Percentiles rank a stretch among this genome's conserved stretches.
Conservation (phyloP, 2,329 filamentous ascomycete genomes). For the Myriosclerotinia duriaeana region DNA sequence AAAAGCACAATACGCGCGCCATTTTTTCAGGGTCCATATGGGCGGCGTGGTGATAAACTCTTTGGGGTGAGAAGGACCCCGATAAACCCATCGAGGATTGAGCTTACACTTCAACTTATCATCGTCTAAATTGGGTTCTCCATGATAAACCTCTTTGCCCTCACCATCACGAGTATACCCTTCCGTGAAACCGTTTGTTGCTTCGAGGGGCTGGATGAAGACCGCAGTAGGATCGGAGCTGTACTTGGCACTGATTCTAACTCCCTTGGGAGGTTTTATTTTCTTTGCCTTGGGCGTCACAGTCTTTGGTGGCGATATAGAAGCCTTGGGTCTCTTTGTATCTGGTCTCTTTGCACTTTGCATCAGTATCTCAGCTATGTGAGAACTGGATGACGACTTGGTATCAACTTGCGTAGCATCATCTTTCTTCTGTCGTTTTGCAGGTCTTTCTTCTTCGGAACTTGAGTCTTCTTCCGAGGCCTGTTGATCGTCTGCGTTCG, state of each 20-base stretch:
- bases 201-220: neutral
- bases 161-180: neutral
- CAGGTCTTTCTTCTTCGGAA: too few relatives aligned
- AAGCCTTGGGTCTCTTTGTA: too few relatives aligned
- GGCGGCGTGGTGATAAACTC: too few relatives aligned
- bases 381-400: too few relatives aligned
- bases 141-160: neutral
- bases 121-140: neutral
- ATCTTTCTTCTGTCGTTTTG: too few relatives aligned
- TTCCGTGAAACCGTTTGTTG: neutral
- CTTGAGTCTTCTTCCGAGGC: too few relatives aligned
- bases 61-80: too few relatives aligned
- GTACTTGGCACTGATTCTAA: neutral
- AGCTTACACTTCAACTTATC: too few relatives aligned
- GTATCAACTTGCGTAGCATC: too few relatives aligned
- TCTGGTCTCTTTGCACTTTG: too few relatives aligned
- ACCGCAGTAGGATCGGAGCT: neutral
- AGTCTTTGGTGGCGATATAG: too few relatives aligned
- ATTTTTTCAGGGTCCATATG: neutral
- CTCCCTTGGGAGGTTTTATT: neutral
- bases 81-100: neutral
- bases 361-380: too few relatives aligned
- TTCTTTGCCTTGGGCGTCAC: neutral
- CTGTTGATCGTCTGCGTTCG: neutral
- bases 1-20: slow-evolving; percentile 10